Base-by-base conservation (phyloP, 441 rosid genomes). In the Flueggea neowawraea region DNA sequence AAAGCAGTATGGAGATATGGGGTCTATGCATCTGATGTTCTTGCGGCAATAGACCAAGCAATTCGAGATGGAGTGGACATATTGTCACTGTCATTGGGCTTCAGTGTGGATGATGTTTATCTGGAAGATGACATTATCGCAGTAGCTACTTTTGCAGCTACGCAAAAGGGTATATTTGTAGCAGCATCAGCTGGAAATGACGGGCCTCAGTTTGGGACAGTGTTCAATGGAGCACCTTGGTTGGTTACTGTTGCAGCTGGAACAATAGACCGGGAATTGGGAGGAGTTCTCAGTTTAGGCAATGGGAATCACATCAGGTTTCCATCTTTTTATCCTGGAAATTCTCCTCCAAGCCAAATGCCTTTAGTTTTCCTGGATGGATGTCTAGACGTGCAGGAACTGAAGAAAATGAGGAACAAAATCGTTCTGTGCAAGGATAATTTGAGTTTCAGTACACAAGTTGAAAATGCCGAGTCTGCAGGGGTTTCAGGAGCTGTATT, bases 1-100 rank as follows among this genome's bases (percentile, higher is more conserved):
- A 90, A 88, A 59, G 90, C 86, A 0, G 75, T 87, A 13, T 90
- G 90, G 93, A 82, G n/a, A n/a, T n/a, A 74, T 28, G 88, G 91
- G 11, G 80, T 84, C 4, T 77, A 77, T 32, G 85, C 81, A 51
- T 89, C 86, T 10, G 93, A 89, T 64, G 85, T 86, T 53, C 73
- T 89, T 55, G 88, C 91, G 3, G 93, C 93, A 6, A 80, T 86
- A 28, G 91, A 86, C 58, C 75, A 82, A 0, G 91, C 96, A 12
- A 84, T 86, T 1, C 56, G 51, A 0, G 93, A 89, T 41, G 89
- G 86, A 8, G 93, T 89, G 0, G 86, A 89, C 17, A 77, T 89
- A 4, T 75, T 86, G 10, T 86, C 89, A 0, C 74, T 88, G 7
- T 84, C 88, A 0, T 78, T 86, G 15, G 82, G 86, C 0, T 80